These are phyloP conservation scores for Pythium oligandrum DNA, from an alignment of 352 stramenopile genomes.

Conservation along the genomic window DNA sequence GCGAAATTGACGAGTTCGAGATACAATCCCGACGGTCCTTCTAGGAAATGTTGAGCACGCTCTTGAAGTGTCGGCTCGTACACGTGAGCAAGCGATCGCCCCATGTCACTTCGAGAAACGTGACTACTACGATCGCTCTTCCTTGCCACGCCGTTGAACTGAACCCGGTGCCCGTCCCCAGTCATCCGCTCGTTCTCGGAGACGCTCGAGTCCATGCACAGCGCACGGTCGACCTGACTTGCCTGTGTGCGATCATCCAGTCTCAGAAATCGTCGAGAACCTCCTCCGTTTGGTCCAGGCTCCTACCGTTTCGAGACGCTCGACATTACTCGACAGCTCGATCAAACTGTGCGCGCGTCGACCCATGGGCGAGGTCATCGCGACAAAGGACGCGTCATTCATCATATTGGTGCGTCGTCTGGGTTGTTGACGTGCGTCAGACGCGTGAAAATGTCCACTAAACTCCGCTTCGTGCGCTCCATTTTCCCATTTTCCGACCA, in stretches of 20 bases:
- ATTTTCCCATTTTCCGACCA: no score
- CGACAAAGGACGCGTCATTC: slow-evolving; percentile 4
- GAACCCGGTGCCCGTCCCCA: slow-evolving; percentile 8
- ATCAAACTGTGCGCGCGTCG: neutral
- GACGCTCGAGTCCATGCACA: slow-evolving; percentile 3
- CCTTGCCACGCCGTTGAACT: slow-evolving; percentile 15
- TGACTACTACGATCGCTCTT: slow-evolving; percentile 23
- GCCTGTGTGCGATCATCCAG: slow-evolving; percentile 1
- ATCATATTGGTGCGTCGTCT: no score
- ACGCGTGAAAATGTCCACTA: no score
- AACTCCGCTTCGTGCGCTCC: no score
- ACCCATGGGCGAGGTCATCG: slow-evolving; percentile 3
- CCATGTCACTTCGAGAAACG: slow-evolving; percentile 13
- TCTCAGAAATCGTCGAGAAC: no score
- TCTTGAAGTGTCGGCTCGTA: slow-evolving; percentile 53
- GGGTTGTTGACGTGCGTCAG: no score
- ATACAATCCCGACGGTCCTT: slow-evolving; percentile 33
- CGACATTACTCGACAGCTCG: neutral
- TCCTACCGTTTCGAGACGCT: no score
- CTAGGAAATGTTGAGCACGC: slow-evolving; percentile 23
- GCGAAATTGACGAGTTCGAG: slow-evolving; percentile 54
- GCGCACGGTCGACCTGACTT: slow-evolving; percentile 12
- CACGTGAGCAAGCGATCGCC: slow-evolving; percentile 26
- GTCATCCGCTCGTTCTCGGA: neutral
- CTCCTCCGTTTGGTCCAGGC: no score